These are phyloP conservation scores for Exophiala sp. DNA, from an alignment of 2,329 filamentous ascomycete species.

Conservation along the genomic window DNA sequence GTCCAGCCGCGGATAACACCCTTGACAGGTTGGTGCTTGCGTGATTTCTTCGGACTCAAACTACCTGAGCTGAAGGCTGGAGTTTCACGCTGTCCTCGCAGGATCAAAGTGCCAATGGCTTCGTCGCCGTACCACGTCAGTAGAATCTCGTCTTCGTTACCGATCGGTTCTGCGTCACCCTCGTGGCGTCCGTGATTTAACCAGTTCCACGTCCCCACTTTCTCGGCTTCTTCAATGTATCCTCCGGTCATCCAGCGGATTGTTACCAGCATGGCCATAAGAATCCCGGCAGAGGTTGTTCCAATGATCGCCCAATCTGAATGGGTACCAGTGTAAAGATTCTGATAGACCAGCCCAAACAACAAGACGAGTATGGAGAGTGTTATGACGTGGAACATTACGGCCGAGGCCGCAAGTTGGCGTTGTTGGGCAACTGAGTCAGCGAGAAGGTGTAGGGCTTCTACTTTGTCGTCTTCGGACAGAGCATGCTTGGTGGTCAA, in stretches of 20 bases:
- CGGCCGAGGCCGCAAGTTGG: slow-evolving; percentile 56
- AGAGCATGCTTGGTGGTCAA: slow-evolving; percentile 31
- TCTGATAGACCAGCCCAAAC: slow-evolving; percentile 38
- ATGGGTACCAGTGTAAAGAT: slow-evolving; percentile 34
- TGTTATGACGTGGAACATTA: slow-evolving; percentile 58
- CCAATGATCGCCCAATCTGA: slow-evolving; percentile 52
- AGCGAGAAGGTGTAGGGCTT: slow-evolving; percentile 66
- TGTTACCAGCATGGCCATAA: slow-evolving; percentile 58
- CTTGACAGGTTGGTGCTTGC: slow-evolving; percentile 15
- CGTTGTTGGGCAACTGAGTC: slow-evolving; percentile 80
- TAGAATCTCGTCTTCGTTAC: slow-evolving; percentile 53
- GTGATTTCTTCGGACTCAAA: slow-evolving; percentile 16
- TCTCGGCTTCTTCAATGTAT: slow-evolving; percentile 60
- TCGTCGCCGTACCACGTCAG: slow-evolving; percentile 62
- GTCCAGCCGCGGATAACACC: slow-evolving; percentile 70
- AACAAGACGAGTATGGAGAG: slow-evolving; percentile 36
- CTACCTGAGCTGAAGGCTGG: slow-evolving; percentile 1
- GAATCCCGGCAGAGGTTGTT: slow-evolving; percentile 54
- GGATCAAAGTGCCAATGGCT: slow-evolving; percentile 64
- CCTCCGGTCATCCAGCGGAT: slow-evolving; percentile 56
- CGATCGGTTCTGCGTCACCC: slow-evolving; percentile 32
- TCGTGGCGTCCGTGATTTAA: slow-evolving; percentile 43
- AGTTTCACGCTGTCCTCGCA: slow-evolving; percentile 36
- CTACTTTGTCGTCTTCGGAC: slow-evolving; percentile 54
- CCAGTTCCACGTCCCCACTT: slow-evolving; percentile 55